These are phyloP conservation scores for Candida incommunis DNA, from an alignment of 805 yeast species.

Conservation along the genomic window DNA sequence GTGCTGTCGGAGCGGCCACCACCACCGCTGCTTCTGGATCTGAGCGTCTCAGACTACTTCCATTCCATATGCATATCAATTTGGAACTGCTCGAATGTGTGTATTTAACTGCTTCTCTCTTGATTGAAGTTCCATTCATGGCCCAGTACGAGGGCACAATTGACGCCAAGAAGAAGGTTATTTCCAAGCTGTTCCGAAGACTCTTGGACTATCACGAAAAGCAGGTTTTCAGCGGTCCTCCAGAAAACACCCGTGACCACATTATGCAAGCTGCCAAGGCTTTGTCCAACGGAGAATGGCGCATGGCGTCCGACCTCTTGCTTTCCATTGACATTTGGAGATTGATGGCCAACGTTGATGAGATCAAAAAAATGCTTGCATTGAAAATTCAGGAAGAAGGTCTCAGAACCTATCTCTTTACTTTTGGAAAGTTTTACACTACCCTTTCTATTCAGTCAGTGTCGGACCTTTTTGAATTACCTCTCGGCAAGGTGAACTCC, in stretches of 20 bases:
- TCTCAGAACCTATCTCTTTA: conserved; percentile 80
- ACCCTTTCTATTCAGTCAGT: conserved; percentile 59
- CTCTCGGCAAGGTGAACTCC: conserved; percentile 39
- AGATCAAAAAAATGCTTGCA: conserved; percentile 56
- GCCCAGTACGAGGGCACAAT: conserved; percentile 46
- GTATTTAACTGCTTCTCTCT: conserved; percentile 75
- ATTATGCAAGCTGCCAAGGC: conserved; percentile 85
- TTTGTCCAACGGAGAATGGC: conserved; percentile 85
- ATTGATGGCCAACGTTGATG: conserved; percentile 54
- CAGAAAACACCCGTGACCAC: conserved; percentile 89
- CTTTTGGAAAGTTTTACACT: conserved; percentile 62
- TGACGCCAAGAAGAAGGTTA: conserved; percentile 48
- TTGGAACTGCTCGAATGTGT: conserved; percentile 89
- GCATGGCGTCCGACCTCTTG: conserved; percentile 55
- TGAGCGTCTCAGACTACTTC: conserved; percentile 73
- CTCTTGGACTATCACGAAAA: conserved; percentile 85
- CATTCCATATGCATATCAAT: conserved; percentile 97
- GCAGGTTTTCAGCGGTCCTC: conserved; percentile 93
- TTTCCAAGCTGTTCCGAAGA: conserved; percentile 77
- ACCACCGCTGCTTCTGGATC: conserved; percentile 24
- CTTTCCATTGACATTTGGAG: conserved; percentile 76
- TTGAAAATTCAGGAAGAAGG: conserved; percentile 80
- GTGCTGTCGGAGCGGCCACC: conserved; percentile 14
- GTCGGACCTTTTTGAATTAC: conserved; percentile 51
- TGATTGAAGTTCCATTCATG: conserved; percentile 83